A percentile compares a stretch with the other conserved stretches of the same genome.
Evolutionary conservation across 2,329 filamentous ascomycete species (phyloP).

Genomic region (Chaetomium sp.): DNA sequence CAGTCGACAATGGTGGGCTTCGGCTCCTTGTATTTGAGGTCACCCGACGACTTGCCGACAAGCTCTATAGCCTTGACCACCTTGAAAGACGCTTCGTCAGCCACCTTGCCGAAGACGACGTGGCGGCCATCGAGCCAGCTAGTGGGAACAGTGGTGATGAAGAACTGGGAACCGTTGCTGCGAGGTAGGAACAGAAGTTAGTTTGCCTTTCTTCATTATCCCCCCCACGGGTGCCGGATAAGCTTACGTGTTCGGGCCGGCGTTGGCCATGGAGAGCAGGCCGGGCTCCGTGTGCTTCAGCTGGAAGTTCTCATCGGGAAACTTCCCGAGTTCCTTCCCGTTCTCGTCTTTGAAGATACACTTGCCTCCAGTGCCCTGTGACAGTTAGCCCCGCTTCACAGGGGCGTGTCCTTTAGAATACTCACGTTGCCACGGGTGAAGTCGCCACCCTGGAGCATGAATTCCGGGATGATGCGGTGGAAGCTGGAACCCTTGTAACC

Average conservation of each 20-base stretch:
- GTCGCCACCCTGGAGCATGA: slow-evolving; percentile 97
- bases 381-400: neutral
- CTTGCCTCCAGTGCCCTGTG: slow-evolving; percentile 85
- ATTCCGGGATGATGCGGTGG: slow-evolving; percentile 90
- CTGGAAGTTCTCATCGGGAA: slow-evolving; percentile 89
- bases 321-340: no score
- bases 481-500: slow-evolving; percentile 83
- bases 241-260: slow-evolving; percentile 84
- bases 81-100: slow-evolving; percentile 50
- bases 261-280: slow-evolving; percentile 93
- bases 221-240: neutral
- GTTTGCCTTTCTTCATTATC: slow-evolving; percentile 5
- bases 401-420: slow-evolving; percentile 26
- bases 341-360: slow-evolving; percentile 86
- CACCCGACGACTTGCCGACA: no score
- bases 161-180: slow-evolving; percentile 98
- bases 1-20: slow-evolving; percentile 60
- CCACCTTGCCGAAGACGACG: slow-evolving; percentile 81
- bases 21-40: no score
- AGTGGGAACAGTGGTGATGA: slow-evolving; percentile 90
- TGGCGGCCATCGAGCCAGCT: slow-evolving; percentile 82
- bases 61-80: slow-evolving; percentile 65
- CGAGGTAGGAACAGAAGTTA: slow-evolving; percentile 52
- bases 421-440: slow-evolving; percentile 90
- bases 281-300: slow-evolving; percentile 70